Percentiles rank a stretch among this genome's conserved stretches.
These are phyloP conservation scores for Cladosporium sp. DNA, from an alignment of 2,329 filamentous ascomycete species.

Conservation along the genomic window DNA sequence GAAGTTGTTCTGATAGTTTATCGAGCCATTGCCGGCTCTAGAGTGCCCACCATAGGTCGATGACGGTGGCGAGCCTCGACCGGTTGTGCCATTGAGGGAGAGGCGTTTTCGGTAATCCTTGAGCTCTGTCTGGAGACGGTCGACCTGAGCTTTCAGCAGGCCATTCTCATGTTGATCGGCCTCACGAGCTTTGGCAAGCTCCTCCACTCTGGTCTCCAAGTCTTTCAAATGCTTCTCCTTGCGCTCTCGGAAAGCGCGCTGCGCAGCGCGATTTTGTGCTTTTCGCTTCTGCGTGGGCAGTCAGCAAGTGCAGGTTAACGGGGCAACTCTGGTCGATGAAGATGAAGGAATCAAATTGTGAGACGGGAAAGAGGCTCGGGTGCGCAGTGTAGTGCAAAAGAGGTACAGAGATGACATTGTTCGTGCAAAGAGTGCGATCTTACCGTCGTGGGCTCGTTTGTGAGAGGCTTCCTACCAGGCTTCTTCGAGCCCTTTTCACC, in stretches of 20 bases:
- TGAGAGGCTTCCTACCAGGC: constrained; percentile 90
- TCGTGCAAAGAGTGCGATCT: constrained; percentile 37
- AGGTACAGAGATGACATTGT: background rate
- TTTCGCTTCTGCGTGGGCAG: constrained; percentile 69
- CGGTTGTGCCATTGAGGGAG: constrained; percentile 50
- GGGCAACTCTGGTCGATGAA: too few relatives aligned
- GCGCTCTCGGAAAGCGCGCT: constrained; percentile 86
- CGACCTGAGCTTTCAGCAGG: constrained; percentile 76
- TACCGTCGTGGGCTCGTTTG: constrained; percentile 92
- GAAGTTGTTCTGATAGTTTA: constrained; percentile 54
- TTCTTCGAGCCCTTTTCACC: constrained; percentile 86
- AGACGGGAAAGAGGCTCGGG: background rate
- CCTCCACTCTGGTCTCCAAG: constrained; percentile 63
- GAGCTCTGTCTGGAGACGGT: constrained; percentile 77
- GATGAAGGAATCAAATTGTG: too few relatives aligned
- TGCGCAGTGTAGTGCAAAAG: background rate
- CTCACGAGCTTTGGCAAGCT: constrained; percentile 74
- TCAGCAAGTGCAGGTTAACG: background rate
- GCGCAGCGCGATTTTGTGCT: constrained; percentile 87
- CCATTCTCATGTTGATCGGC: constrained; percentile 79
- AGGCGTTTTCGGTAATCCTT: constrained; percentile 86
- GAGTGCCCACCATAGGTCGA: constrained; percentile 2
- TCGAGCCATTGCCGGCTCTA: constrained; percentile 27
- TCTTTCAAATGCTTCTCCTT: constrained; percentile 89
- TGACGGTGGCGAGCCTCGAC: constrained; percentile 48